Evolutionary conservation across 495 filamentous ascomycete species (phyloP), one percentile per base, ranked within the genome.

Genomic region (Lindgomyces ingoldianus): DNA sequence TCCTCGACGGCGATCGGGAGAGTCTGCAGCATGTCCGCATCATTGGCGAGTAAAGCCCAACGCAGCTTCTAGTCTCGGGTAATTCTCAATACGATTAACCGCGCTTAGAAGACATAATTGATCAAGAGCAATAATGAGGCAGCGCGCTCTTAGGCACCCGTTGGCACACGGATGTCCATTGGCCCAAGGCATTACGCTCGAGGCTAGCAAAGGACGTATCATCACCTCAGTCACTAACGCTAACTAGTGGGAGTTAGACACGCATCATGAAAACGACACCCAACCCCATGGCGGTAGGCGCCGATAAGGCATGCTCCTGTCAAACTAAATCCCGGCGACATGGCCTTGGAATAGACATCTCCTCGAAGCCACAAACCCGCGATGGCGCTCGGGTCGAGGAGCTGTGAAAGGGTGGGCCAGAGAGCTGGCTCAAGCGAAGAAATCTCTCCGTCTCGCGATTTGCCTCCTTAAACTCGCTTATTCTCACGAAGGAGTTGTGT

Each of bases 281-380:
- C 25, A 58, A 64, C 36, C 48, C 42, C 56, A 52, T 18, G 55
- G 24, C 49, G 42, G 39, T n/a, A 52, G 30, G 57, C 27, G 51
- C 61, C 54, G 62, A 54, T 62, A 54, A 70, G 62, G 44, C 33
- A 6, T 6, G 33, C 44, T 59, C 46, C 39, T 47, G 41, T 50
- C 46, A 54, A 42, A 58, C 62, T 62, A 49, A 49, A 65, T 61
- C 36, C 67, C 67, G 62, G 39, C 47, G 67, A 70, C 67, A 70
- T 70, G 67, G 67, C 62, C 36, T 65, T 62, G 67, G 67, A 65
- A 70, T 63, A 18, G 44, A 45, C 39, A 39, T 41, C 24, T 45
- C 27, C 24, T 30, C 46, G 24, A 52, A 52, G 62, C 54, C 54
- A 65, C 54, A 33, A 45, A 3, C 29, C 8, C 47, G 26, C n/a